Percentiles rank a stretch among this genome's conserved stretches.
Evolutionary conservation across 768 basidiomycete species (phyloP).

Genomic region (Pleurotus tuoliensis): DNA sequence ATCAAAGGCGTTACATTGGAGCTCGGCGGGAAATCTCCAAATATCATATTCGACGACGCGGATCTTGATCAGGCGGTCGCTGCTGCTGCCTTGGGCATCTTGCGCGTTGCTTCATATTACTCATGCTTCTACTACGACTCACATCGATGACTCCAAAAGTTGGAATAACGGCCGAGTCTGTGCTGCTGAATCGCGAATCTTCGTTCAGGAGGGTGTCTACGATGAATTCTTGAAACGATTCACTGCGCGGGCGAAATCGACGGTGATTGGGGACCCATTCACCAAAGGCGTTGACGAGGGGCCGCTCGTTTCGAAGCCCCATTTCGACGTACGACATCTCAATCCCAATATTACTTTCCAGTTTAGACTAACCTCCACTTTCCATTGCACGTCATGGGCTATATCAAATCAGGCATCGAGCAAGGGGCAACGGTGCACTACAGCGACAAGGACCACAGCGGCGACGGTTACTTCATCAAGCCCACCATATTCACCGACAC

Average conservation of each 20-base stretch:
- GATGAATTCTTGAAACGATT: slow-evolving; percentile 69
- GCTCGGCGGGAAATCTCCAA: slow-evolving; percentile 74
- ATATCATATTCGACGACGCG: slow-evolving; percentile 70
- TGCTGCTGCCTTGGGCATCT: slow-evolving; percentile 71
- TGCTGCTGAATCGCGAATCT: slow-evolving; percentile 80
- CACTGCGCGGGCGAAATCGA: slow-evolving; percentile 43
- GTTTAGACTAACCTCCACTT: neutral
- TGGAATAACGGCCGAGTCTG: slow-evolving; percentile 75
- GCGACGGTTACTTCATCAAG: slow-evolving; percentile 57
- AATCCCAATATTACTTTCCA: neutral
- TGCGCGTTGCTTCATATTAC: slow-evolving; percentile 37
- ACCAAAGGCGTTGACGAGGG: slow-evolving; percentile 57
- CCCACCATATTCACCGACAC: slow-evolving; percentile 62
- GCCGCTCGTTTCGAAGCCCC: slow-evolving; percentile 72
- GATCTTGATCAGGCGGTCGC: slow-evolving; percentile 68
- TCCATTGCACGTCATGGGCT: slow-evolving; percentile 60
- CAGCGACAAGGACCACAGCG: slow-evolving; percentile 57
- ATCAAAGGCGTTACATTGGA: slow-evolving; percentile 83
- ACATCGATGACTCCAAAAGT: slow-evolving; percentile 24
- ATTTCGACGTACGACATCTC: slow-evolving; percentile 54
- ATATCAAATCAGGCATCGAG: slow-evolving; percentile 64
- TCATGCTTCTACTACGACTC: too few relatives aligned
- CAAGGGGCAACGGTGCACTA: slow-evolving; percentile 59
- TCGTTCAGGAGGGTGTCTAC: slow-evolving; percentile 75
- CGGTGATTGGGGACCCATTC: slow-evolving; percentile 77